Conservation (phyloP, 164 flowering plant species). For the Tetracentron sinense region DNA sequence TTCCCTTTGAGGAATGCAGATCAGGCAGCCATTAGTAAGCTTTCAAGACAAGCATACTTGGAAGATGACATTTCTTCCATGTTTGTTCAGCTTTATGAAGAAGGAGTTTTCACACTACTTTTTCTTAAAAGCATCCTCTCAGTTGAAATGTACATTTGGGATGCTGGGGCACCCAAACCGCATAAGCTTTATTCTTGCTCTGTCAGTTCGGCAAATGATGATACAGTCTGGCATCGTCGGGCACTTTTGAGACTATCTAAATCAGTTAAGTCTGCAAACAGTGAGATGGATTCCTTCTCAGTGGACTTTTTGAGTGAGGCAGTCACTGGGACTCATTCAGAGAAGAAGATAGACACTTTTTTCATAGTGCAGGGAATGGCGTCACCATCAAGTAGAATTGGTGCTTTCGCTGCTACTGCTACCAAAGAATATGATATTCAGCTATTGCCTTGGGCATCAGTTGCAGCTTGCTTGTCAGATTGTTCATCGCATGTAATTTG, state of each 20-base stretch:
- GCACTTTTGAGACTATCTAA: constrained; percentile 61
- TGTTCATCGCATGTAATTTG: constrained; percentile 45
- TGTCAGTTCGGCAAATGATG: constrained; percentile 44
- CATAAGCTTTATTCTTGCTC: constrained; percentile 72
- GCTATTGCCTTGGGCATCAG: constrained; percentile 90
- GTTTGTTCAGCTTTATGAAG: constrained; percentile 81
- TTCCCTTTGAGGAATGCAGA: constrained; percentile 88
- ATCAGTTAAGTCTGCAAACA: constrained; percentile 20
- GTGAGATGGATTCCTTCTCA: constrained; percentile 56
- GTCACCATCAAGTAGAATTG: constrained; percentile 70
- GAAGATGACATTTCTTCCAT: constrained; percentile 71
- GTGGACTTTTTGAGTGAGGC: constrained; percentile 66
- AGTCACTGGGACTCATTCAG: constrained; percentile 26
- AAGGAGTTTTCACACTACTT: constrained; percentile 72
- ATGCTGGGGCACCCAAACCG: constrained; percentile 52
- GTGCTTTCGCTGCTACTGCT: constrained; percentile 67
- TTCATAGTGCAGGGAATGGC: constrained; percentile 86
- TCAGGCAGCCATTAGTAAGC: constrained; percentile 77
- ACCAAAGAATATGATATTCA: constrained; percentile 87
- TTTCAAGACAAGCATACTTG: constrained; percentile 78
- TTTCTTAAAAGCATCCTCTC: constrained; percentile 74
- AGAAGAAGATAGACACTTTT: constrained; percentile 49
- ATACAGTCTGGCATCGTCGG: constrained; percentile 70
- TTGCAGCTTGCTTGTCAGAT: constrained; percentile 84
- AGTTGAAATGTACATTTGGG: constrained; percentile 82